Base-by-base conservation (phyloP, 2,329 filamentous ascomycete species). In the Myriosclerotinia curreyana region DNA sequence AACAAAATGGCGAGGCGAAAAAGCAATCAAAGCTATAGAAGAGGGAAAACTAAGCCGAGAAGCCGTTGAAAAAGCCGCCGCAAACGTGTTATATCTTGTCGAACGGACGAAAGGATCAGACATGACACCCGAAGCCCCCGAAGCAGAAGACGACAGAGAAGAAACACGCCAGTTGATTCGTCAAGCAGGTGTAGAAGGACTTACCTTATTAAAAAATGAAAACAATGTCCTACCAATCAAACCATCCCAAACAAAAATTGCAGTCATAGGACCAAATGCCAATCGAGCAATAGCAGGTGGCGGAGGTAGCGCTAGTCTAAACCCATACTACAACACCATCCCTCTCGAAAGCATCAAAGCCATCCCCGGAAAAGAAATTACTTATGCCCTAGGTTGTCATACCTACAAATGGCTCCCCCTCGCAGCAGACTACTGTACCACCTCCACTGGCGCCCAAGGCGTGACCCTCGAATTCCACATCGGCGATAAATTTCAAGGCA, bases 201-300 rank as follows among this genome's bases (percentile, higher is more conserved):
- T 89, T 42, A 86, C 85, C 0, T 76, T 89, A 6, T 75, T 89
- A 64, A 89, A 89, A 73, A 89, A 89, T 63, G 81, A 87, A 61
- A 78, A 80, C 0, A 75, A 73, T 2, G 75, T 87, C n/a, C 77
- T 89, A 9, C 86, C 86, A 0, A 81, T 89, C 65, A 79, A 81
- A 66, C 74, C 79, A 8, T 78, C 78, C 34, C 81, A 81, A 20
- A 80, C 80, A 64, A 87, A 81, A 71, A 81, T 89, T 64, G 86
- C 86, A 4, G 80, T 89, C 65, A 88, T 89, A 60, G 86, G 86
- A 0, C 86, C 86, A 1, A 89, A 89, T 66, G 86, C 85, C 25
- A 87, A 88, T 72, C 78, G 85, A 62, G 83, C 86, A 0, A 87
- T 89, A 67, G 86, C 84, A n/a, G 84, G 83, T 20, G 86, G 87